Evolutionary conservation across 805 yeast species (phyloP), one percentile per base, ranked within the genome.

Genomic region (Yamadazyma takamatsuzukensis): DNA sequence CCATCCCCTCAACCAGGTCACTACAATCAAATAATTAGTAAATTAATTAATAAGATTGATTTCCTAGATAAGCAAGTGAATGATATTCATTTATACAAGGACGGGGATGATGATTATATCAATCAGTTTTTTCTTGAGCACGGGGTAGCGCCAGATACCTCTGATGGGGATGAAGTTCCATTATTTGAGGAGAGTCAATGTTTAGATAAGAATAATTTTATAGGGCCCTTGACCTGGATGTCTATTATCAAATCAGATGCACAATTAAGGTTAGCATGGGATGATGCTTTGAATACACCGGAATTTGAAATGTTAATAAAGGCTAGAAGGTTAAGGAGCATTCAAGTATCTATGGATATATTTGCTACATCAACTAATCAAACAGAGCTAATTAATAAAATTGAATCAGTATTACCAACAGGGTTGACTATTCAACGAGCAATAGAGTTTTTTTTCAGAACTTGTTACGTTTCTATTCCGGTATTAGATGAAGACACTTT

Each of bases 401-500:
- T 39, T 25, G 27, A 29, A 11, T 15, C 18, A 9, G 14, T 15
- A 10, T 21, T 39, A 18, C 43, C 43, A 8, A 2, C 29, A 14
- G 15, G 13, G 12, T 14, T 12, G 9, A 18, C 28, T 2, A 64
- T 80, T 6, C 72, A 80, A 73, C 46, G 66, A 31, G 56, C 77
- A 27, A 57, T 80, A 18, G 76, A 78, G 38, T 59, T 78, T 40
- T 81, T 74, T 43, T 81, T 81, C 49, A 68, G 66, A 12, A 65
- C 67, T 18, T 51, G 80, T 4, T 82, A 82, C 48, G 69, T 81
- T 10, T 76, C 72, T 35, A 60, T 80, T 40, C 88, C 89, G 3
- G 74, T 72, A 39, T 55, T 80, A 18, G 86, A 80, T 52, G 85
- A 80, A 47, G 57, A 45, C 34, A 61, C 60, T 10, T 76, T 76